These are phyloP conservation scores for Botryotinia calthae DNA, from an alignment of 2,329 filamentous ascomycete genomes.

Conservation along the genomic window DNA sequence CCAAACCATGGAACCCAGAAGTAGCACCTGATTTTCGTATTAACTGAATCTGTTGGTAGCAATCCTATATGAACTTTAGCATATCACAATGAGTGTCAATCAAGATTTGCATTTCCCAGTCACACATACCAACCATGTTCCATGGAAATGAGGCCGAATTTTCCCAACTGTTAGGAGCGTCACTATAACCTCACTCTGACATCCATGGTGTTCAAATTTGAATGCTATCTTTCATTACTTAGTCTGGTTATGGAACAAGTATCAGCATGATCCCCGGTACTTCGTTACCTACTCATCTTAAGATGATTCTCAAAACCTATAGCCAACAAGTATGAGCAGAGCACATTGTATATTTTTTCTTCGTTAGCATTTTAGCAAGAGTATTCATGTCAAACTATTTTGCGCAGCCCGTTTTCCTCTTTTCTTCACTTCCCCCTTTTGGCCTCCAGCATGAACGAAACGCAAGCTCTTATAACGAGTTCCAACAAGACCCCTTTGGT, in stretches of 20 bases:
- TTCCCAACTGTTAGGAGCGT: background rate
- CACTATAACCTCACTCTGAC: background rate
- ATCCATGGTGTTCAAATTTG: background rate
- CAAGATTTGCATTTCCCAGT: background rate
- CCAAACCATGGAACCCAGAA: background rate
- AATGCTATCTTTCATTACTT: background rate
- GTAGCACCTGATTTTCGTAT: background rate
- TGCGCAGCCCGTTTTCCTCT: background rate
- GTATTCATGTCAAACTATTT: background rate
- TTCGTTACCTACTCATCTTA: background rate
- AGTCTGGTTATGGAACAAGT: background rate
- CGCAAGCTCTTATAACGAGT: background rate
- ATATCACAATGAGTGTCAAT: background rate
- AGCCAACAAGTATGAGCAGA: background rate
- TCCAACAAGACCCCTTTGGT: slow-evolving; percentile 13
- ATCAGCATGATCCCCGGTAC: background rate
- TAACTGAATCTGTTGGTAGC: background rate
- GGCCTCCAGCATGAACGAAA: background rate
- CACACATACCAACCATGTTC: background rate
- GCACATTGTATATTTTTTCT: background rate
- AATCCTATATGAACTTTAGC: background rate
- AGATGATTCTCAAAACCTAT: background rate
- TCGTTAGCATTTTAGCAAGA: background rate
- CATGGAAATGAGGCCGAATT: background rate
- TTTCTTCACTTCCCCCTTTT: background rate